Conservation (phyloP, 176 grass and related monocot species). For the Raddia distichophylla region DNA sequence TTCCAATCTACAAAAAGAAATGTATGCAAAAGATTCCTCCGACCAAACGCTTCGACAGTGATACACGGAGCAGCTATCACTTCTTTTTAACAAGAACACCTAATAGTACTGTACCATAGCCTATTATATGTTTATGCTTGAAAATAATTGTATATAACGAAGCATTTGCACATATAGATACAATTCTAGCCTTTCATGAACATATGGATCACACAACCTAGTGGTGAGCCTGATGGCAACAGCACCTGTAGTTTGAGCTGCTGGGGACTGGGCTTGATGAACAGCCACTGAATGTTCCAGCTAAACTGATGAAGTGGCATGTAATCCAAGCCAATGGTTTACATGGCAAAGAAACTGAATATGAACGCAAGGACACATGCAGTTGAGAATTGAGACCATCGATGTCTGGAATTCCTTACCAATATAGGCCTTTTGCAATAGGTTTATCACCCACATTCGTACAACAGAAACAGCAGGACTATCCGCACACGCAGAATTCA, state of each 20-base stretch:
- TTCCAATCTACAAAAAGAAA: background rate
- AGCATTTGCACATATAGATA: background rate
- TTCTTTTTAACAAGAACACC: background rate
- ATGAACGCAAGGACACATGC: background rate
- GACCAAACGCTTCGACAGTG: constrained; percentile 13
- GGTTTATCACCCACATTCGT: constrained; percentile 11
- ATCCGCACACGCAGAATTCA: constrained; percentile 1
- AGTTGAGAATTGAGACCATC: constrained; percentile 19
- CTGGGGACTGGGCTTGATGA: background rate
- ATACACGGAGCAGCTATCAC: background rate
- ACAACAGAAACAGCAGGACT: constrained; percentile 28
- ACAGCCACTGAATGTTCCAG: background rate
- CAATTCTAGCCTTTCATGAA: background rate
- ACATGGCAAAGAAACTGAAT: background rate
- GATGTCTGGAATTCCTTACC: background rate
- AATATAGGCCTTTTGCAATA: constrained; percentile 8
- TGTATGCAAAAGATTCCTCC: constrained; percentile 24
- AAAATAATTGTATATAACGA: background rate
- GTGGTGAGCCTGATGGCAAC: background rate
- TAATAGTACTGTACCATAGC: background rate
- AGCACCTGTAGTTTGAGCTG: background rate
- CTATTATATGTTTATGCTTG: background rate
- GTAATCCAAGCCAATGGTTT: background rate
- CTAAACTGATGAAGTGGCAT: background rate
- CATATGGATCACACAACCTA: background rate